These are phyloP conservation scores for Diaporthe helianthi DNA, from an alignment of 2,329 filamentous ascomycete species.

Conservation along the genomic window DNA sequence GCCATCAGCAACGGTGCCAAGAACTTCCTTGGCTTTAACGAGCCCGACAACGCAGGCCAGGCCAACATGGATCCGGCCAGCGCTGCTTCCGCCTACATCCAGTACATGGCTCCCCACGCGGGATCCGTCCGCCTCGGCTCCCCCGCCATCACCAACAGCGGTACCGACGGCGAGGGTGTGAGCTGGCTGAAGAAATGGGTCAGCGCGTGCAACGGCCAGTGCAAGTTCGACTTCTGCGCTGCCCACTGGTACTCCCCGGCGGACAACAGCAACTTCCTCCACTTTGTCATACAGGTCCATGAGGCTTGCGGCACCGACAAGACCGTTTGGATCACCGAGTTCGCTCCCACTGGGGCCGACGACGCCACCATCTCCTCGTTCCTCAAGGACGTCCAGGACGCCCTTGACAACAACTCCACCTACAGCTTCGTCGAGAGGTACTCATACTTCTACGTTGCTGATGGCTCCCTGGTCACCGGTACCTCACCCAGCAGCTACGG, in stretches of 20 bases:
- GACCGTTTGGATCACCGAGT: slow-evolving; percentile 71
- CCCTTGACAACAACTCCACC: slow-evolving; percentile 54
- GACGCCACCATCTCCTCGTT: slow-evolving; percentile 53
- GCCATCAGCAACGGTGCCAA: slow-evolving; percentile 62
- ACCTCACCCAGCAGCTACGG: slow-evolving; percentile 55
- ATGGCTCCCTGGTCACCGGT: slow-evolving; percentile 50
- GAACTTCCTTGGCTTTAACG: slow-evolving; percentile 73
- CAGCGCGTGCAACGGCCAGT: slow-evolving; percentile 56
- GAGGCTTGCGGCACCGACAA: slow-evolving; percentile 51
- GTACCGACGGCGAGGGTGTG: slow-evolving; percentile 56
- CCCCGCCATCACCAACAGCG: slow-evolving; percentile 69
- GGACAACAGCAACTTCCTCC: slow-evolving; percentile 58
- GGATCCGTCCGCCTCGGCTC: slow-evolving; percentile 61
- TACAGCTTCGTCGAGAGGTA: slow-evolving; percentile 61
- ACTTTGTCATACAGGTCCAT: slow-evolving; percentile 58
- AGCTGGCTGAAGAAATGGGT: slow-evolving; percentile 63
- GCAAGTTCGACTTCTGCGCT: slow-evolving; percentile 65
- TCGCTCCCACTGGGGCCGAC: slow-evolving; percentile 58
- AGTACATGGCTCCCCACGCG: slow-evolving; percentile 63
- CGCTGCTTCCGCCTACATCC: slow-evolving; percentile 61
- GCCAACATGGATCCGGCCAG: slow-evolving; percentile 60
- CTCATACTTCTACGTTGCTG: slow-evolving; percentile 62
- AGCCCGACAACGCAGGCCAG: slow-evolving; percentile 69
- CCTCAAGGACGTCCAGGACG: slow-evolving; percentile 55
- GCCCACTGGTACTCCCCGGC: slow-evolving; percentile 69